Evolutionary conservation across 768 basidiomycete species (phyloP).

Genomic region (Suillus brevipes): DNA sequence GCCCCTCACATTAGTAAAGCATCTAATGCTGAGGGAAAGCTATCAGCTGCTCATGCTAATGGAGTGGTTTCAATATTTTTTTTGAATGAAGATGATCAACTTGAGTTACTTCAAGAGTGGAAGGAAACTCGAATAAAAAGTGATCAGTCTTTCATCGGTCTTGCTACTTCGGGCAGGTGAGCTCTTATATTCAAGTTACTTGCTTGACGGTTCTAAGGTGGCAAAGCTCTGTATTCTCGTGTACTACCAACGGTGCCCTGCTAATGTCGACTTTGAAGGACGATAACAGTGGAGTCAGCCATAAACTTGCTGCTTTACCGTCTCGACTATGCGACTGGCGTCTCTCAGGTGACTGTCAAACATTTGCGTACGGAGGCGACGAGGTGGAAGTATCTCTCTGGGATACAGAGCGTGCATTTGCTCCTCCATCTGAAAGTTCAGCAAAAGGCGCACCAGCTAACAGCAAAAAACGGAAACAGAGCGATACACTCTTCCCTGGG

Average conservation of each 20-base stretch:
- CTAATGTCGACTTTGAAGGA: conserved; percentile 43
- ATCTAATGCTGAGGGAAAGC: conserved; percentile 50
- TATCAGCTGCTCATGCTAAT: conserved; percentile 64
- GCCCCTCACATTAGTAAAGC: conserved; percentile 13
- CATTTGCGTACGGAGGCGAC: conserved; percentile 82
- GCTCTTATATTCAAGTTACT: conserved; percentile 16
- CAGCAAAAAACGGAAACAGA: conserved; percentile 52
- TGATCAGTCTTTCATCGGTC: conserved; percentile 61
- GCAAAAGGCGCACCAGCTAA: conserved; percentile 15
- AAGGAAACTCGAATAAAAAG: conserved; percentile 58
- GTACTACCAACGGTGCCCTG: conserved; percentile 76
- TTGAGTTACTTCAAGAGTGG: conserved; percentile 53
- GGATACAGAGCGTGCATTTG: conserved; percentile 64
- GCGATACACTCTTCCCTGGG: conserved; percentile 58
- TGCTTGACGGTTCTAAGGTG: conserved; percentile 7
- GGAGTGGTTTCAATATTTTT: conserved; percentile 51
- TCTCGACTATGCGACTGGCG: conserved; percentile 71
- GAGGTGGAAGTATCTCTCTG: conserved; percentile 85
- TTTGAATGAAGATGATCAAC: conserved; percentile 41
- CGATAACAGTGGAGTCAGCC: conserved; percentile 22
- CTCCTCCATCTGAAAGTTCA: conserved; percentile 20
- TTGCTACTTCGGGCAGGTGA: conserved; percentile 52
- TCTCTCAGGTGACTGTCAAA: conserved; percentile 48
- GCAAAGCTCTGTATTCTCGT: conserved; percentile 53
- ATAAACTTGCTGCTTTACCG: conserved; percentile 51